These are phyloP conservation scores for Capsaspora owczarzaki DNA, from an alignment of 78 protist species.

Conservation along the genomic window DNA sequence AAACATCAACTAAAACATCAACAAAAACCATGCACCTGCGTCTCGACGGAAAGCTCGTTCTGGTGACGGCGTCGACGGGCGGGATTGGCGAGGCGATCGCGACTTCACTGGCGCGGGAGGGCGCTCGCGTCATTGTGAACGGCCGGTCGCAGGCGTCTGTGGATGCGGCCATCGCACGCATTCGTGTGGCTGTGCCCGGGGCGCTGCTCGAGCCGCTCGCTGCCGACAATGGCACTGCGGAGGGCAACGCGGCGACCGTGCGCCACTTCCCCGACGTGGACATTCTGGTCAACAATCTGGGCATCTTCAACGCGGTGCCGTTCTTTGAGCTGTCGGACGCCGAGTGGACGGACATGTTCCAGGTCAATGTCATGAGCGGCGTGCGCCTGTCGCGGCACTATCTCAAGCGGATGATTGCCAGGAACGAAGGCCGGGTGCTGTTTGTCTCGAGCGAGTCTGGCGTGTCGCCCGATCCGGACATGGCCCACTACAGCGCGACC, in stretches of 20 bases:
- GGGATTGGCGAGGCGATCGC: not conserved
- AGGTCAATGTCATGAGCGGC: constrained; percentile 4
- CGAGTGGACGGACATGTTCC: not conserved
- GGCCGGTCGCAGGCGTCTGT: not conserved
- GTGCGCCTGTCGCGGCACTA: constrained; percentile 9
- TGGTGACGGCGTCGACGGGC: not conserved
- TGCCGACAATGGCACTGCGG: not conserved
- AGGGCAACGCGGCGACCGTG: not conserved
- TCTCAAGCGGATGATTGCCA: not conserved
- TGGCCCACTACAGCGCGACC: constrained; percentile 11
- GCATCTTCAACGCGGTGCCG: not conserved
- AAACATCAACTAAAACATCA: too few relatives aligned
- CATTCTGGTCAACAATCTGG: not conserved
- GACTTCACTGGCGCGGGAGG: not conserved
- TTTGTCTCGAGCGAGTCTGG: constrained; percentile 10
- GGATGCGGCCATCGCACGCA: not conserved
- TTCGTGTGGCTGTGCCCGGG: not conserved
- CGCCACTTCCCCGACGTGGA: too few relatives aligned
- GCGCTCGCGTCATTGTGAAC: not conserved
- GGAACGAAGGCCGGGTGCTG: not conserved
- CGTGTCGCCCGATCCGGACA: not conserved
- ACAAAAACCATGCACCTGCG: too few relatives aligned
- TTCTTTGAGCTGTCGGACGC: not conserved
- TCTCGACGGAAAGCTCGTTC: not conserved
- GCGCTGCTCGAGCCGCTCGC: too few relatives aligned